Base-by-base conservation (phyloP, 2,329 filamentous ascomycete genomes). In the Coniella lustricola region DNA sequence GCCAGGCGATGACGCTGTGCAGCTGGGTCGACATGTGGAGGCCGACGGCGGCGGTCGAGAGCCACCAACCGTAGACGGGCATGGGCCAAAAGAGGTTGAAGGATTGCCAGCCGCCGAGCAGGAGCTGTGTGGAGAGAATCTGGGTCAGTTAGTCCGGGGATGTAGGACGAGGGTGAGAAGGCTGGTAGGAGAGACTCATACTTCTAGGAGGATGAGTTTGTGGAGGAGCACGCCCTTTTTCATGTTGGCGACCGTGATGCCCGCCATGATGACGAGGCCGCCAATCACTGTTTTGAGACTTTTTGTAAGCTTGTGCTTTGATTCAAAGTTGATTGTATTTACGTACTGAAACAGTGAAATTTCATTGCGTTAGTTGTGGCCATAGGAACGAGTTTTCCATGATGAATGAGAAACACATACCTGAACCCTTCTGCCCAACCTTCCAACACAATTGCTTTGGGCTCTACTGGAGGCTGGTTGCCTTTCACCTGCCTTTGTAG, bases 1-100 rank as follows among this genome's bases (percentile, higher is more conserved):
- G 74, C 81, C 81, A 85, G 1, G 81, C 73, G 51, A 85, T 79
- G 51, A 84, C 70, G 54, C 84, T 85, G 61, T 85, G 81, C 8
- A 85, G 63, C 12, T 69, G 73, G 77, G 79, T 84, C 3, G 77
- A 82, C n/a, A 73, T 65, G 54, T 82, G 81, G 20, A 85, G 71
- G 16, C 77, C 71, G 7, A 83, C 74, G 7, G 77, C 80, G 2
- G 76, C 79, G 20, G 71, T 67, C 2, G 77, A 80, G 3, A 84
- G 68, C 62, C 81, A 84, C 81, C 81, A 84, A 42, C 76, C 78
- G 57, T 81, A 82, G 3, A 68, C 67, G 0, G 76, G 76, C 8
- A 3, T 48, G 21, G 29, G 3, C 50, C 47, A 52, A 34, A 52
- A 52, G 5, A 52, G 38, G 7, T 52, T 52, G 16, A 47, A 52